Base-by-base conservation (phyloP, 768 basidiomycete genomes). In the Naganishia friedmannii region DNA sequence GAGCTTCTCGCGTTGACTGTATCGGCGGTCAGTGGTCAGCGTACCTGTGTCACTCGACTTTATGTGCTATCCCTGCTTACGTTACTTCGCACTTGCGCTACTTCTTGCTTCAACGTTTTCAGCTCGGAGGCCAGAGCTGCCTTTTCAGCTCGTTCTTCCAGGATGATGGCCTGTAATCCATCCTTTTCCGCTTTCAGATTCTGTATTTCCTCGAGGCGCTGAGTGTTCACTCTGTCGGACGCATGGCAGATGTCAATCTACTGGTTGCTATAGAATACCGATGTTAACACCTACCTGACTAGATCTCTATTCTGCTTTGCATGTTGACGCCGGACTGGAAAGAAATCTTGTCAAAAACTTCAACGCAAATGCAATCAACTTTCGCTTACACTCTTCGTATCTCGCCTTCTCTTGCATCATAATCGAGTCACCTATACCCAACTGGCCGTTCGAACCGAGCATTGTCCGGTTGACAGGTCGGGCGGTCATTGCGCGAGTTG, bases 241-340 rank as follows among this genome's bases (percentile, higher is more conserved):
- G 32, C 45, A 51, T 17, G 51, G 17, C 17, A 42, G 48, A 19
- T 51, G 68, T 69, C 32, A 19, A 17, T 19, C 34, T 4, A 29
- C 2, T 39, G 28, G 15, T n/a, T 48, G 3, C 17, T 48, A 13
- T 23, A 13, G 1, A n/a, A 29, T 15, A 42, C 0, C 7, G 8
- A 31, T 19, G 42, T 42, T 4, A 17, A 31, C n/a, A 37, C 56
- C 34, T 26, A 69, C 68, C 58, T 60, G 29, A 69, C 58, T 56
- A 69, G 56, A 63, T 69, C 68, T 53, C 68, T 53, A 53, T 69
- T 69, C 57, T 69, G 68, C 26, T 63, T 69, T 48, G 68, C 56
- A n/a, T 69, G 68, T 58, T 58, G 60, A 19, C 60, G 60, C 9
- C 60, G 60, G 26, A 63, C 60, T 63, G 39, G 10, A 15, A 42